Evolutionary conservation across 345 rosid genomes (phyloP), one percentile per base, ranked within the genome.

Genomic region (Syzygium oleosum): DNA sequence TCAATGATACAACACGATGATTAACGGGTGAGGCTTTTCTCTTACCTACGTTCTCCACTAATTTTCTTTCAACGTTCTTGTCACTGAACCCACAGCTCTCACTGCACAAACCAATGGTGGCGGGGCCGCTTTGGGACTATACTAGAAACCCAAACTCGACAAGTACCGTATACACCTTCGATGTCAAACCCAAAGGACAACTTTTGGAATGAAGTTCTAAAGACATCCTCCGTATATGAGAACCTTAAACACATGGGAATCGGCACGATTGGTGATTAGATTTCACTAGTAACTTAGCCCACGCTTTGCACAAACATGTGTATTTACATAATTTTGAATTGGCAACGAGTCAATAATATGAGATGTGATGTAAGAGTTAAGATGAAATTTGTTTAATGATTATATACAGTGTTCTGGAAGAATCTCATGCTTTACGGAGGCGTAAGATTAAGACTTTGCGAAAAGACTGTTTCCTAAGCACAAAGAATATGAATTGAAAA

Each of bases 121-220:
- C 6, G 0, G 43, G 43, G 8, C 12, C 0, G 22, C 43, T 16
- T 31, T 0, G 5, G 2, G 41, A 63, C 38, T 2, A 0, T 43
- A 43, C 46, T 43, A 43, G 46, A 43, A 43, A 43, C 6, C 46
- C 46, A 43, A 43, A 43, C 77, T 15, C 2, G 38, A 29, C 38
- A 29, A 0, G 0, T 7, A 29, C 21, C 1, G 0, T 14, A 15
- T 7, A 3, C 41, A 1, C 77, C 15, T 29, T 29, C 21, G 11
- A 63, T 15, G 3, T 63, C 11, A 17, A 63, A 63, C 21, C 11
- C 19, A 29, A 0, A 63, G 3, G 21, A 27, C 27, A 11, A 59
- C 65, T 1, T 25, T 58, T 27, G 25, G 65, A 59, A 59, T 27
- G 46, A 59, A 12, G 65, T 59, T 59, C 15, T 27, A 12, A 25